Conservation (phyloP, 352 stramenopile genomes). For the Phytophthora capsici region DNA sequence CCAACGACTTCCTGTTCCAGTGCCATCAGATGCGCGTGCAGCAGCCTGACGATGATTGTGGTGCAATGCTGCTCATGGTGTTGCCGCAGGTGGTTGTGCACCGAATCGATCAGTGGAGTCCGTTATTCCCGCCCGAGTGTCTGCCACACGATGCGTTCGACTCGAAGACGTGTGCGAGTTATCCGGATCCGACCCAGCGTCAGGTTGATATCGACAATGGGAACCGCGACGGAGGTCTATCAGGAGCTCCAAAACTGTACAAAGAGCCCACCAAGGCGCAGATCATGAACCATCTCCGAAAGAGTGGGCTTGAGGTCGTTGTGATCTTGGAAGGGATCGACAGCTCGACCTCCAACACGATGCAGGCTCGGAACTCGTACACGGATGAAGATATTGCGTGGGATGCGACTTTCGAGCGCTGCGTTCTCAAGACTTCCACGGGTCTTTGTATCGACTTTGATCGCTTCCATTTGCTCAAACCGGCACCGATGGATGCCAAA, state of each 20-base stretch:
- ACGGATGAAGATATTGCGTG: constrained; percentile 82
- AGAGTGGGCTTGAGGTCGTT: constrained; percentile 80
- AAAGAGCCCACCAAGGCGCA: constrained; percentile 73
- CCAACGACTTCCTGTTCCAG: constrained; percentile 71
- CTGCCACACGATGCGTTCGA: constrained; percentile 52
- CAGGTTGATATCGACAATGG: constrained; percentile 86
- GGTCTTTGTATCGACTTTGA: constrained; percentile 84
- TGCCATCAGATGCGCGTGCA: constrained; percentile 90
- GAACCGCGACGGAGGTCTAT: constrained; percentile 67
- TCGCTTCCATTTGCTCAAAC: constrained; percentile 79
- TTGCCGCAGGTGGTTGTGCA: constrained; percentile 85
- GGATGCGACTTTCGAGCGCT: constrained; percentile 82
- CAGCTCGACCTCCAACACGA: constrained; percentile 87
- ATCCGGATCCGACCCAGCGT: constrained; percentile 77
- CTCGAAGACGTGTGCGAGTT: constrained; percentile 60
- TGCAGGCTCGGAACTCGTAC: constrained; percentile 87
- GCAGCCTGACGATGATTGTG: constrained; percentile 85
- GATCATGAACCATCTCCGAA: constrained; percentile 72
- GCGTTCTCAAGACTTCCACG: constrained; percentile 60
- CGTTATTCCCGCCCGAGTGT: constrained; percentile 82
- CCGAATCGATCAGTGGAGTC: constrained; percentile 87
- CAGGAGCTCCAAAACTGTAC: constrained; percentile 37
- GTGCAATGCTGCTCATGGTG: constrained; percentile 84
- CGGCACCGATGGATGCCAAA: constrained; percentile 64
- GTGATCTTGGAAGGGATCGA: constrained; percentile 87